Conservation (phyloP, 2,329 filamentous ascomycete genomes). For the Sphaerulina vaccinii region DNA sequence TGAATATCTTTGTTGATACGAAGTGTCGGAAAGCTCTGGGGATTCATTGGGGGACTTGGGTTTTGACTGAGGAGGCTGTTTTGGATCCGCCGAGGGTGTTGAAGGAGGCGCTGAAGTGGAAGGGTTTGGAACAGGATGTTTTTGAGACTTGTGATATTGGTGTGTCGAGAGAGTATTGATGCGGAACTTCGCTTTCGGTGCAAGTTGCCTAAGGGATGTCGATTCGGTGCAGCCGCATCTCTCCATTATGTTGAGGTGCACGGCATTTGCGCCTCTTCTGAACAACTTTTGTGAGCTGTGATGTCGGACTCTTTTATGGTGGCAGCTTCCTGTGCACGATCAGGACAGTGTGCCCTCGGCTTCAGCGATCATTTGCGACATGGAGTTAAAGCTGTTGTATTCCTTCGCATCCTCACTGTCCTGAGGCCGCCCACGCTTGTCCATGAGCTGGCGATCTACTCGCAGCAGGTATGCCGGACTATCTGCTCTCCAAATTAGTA, state of each 20-base stretch:
- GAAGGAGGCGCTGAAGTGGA: conserved; percentile 67
- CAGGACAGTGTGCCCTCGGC: neutral
- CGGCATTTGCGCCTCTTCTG: too few species aligned
- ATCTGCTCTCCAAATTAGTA: too few species aligned
- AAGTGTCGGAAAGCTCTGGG: conserved; percentile 74
- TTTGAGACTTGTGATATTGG: conserved; percentile 86
- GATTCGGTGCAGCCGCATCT: too few species aligned
- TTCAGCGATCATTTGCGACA: conserved; percentile 1
- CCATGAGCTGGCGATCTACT: neutral
- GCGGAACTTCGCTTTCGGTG: too few species aligned
- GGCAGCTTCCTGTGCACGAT: too few species aligned
- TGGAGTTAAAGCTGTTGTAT: neutral
- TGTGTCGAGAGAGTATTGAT: conserved; percentile 66
- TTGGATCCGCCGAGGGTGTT: conserved; percentile 75
- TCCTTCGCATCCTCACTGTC: neutral
- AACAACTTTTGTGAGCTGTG: too few species aligned
- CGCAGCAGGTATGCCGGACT: neutral
- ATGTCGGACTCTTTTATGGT: too few species aligned
- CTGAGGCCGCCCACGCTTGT: neutral
- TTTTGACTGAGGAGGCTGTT: conserved; percentile 79
- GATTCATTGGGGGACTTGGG: conserved; percentile 91
- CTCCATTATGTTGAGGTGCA: too few species aligned
- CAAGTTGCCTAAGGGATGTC: neutral
- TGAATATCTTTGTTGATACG: conserved; percentile 86
- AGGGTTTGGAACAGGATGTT: conserved; percentile 66